Percentiles rank a stretch among this genome's conserved stretches.
Evolutionary conservation across 2,329 filamentous ascomycete species (phyloP).

Genomic region (Acrocalymma vagum): DNA sequence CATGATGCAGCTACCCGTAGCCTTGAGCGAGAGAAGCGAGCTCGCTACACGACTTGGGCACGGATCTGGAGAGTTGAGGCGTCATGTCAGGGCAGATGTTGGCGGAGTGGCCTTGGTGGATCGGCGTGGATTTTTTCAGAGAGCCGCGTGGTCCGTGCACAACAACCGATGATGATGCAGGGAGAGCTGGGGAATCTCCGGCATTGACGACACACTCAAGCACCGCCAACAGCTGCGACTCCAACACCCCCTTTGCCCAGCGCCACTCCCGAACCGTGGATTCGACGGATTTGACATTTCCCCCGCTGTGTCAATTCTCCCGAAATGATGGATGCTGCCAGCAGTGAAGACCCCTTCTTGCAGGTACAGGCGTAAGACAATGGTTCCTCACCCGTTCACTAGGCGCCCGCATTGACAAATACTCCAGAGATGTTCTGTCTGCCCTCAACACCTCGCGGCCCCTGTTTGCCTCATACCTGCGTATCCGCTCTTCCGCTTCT

Average conservation of each 20-base stretch:
- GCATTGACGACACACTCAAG: constrained; percentile 15
- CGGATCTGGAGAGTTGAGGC: constrained; percentile 4
- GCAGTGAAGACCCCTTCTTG: constrained; percentile 58
- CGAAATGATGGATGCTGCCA: constrained; percentile 48
- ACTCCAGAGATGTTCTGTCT: constrained; percentile 80
- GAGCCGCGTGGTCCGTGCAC: constrained; percentile 15
- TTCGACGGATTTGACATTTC: no score
- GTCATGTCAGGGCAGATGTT: constrained; percentile 11
- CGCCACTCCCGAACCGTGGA: background rate
- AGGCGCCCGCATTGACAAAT: constrained; percentile 29
- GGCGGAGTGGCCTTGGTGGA: constrained; percentile 16
- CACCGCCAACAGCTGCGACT: constrained; percentile 12
- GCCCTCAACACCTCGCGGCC: constrained; percentile 83
- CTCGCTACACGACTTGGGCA: background rate
- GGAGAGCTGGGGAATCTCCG: constrained; percentile 10
- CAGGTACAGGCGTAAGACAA: constrained; percentile 56
- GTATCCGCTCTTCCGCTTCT: constrained; percentile 87
- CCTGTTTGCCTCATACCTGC: constrained; percentile 92
- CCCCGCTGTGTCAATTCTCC: constrained; percentile 11
- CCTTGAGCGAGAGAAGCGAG: constrained; percentile 5
- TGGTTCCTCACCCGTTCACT: constrained; percentile 4
- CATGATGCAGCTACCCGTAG: constrained; percentile 48
- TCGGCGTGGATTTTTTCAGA: constrained; percentile 14
- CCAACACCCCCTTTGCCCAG: constrained; percentile 3
- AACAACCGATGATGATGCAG: constrained; percentile 4